A percentile compares a stretch with the other conserved stretches of the same genome.
Conservation (phyloP, 192 early-diverging fungal species). For the Backusella psychrophila region DNA sequence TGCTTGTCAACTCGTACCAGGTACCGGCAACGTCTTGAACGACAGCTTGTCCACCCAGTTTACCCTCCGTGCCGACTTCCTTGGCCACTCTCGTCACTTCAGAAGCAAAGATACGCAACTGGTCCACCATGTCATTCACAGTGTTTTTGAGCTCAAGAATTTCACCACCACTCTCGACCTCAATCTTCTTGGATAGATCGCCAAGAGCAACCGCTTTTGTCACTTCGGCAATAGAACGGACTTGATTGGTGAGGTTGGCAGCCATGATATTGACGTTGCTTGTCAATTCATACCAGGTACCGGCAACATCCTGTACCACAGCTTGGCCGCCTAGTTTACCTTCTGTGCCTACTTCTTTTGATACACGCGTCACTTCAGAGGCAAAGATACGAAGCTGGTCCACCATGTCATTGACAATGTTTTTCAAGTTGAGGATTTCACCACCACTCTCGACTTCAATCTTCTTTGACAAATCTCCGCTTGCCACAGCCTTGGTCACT, state of each 20-base stretch:
- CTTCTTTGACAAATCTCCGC: slow-evolving; percentile 50
- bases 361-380: slow-evolving; percentile 61
- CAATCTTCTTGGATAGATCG: too few species aligned
- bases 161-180: too few species aligned
- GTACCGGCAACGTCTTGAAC: slow-evolving; percentile 61
- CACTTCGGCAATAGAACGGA: too few species aligned
- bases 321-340: slow-evolving; percentile 81
- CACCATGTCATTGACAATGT: slow-evolving; percentile 67
- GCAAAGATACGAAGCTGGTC: slow-evolving; percentile 60
- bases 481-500: slow-evolving; percentile 53
- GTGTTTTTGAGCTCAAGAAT: too few species aligned
- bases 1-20: slow-evolving; percentile 66
- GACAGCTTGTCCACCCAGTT: slow-evolving; percentile 53
- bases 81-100: slow-evolving; percentile 63
- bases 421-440: slow-evolving; percentile 59
- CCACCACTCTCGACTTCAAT: slow-evolving; percentile 51
- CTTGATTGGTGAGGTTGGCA: neutral
- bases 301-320: slow-evolving; percentile 65
- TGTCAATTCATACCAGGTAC: slow-evolving; percentile 74
- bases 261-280: slow-evolving; percentile 58
- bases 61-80: slow-evolving; percentile 62
- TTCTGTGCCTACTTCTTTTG: slow-evolving; percentile 65
- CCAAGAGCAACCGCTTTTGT: too few species aligned
- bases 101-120: slow-evolving; percentile 35
- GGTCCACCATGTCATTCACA: slow-evolving; percentile 2